phyloP scores from a whole-genome alignment of 2,329 filamentous ascomycete genomes.

The Clarireedia monteithiana region DNA sequence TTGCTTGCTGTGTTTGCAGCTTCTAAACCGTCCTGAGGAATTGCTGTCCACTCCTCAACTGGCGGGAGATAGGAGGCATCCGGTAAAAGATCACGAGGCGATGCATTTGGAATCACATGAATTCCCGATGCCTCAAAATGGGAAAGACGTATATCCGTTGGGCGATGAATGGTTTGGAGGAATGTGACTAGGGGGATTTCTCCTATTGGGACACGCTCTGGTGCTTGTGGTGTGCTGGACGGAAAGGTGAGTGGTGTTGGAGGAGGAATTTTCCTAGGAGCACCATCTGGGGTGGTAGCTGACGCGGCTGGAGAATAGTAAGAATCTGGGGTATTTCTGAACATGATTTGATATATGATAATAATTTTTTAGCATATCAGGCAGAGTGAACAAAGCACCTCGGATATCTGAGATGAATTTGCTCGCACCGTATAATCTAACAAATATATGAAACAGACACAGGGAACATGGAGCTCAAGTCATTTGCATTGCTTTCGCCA shows the following conservation, averaged over 20 bases:
- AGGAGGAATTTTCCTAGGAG: slow-evolving; percentile 19
- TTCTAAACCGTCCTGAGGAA: slow-evolving; percentile 25
- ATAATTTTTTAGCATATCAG: neutral
- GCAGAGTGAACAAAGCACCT: no score
- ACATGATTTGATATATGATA: neutral
- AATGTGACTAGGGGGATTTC: slow-evolving; percentile 39
- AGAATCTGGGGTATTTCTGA: slow-evolving; percentile 3
- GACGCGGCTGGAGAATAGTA: slow-evolving; percentile 14
- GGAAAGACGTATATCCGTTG: slow-evolving; percentile 38
- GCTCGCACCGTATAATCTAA: neutral
- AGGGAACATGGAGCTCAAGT: neutral
- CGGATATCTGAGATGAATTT: no score
- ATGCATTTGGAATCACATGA: slow-evolving; percentile 44
- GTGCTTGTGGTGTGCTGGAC: slow-evolving; percentile 23
- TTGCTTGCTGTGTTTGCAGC: slow-evolving; percentile 41
- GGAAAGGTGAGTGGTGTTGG: slow-evolving; percentile 25
- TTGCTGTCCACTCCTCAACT: slow-evolving; percentile 39
- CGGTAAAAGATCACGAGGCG: slow-evolving; percentile 44
- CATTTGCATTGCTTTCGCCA: neutral
- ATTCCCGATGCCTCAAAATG: slow-evolving; percentile 52
- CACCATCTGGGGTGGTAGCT: slow-evolving; percentile 14
- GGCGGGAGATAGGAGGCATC: slow-evolving; percentile 46
- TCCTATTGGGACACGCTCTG: slow-evolving; percentile 13
- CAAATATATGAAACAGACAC: neutral
- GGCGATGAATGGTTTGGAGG: slow-evolving; percentile 47